Evolutionary conservation across 1,284 basidiomycete genomes (phyloP).

Genomic region (Spongispora temasekensis): DNA sequence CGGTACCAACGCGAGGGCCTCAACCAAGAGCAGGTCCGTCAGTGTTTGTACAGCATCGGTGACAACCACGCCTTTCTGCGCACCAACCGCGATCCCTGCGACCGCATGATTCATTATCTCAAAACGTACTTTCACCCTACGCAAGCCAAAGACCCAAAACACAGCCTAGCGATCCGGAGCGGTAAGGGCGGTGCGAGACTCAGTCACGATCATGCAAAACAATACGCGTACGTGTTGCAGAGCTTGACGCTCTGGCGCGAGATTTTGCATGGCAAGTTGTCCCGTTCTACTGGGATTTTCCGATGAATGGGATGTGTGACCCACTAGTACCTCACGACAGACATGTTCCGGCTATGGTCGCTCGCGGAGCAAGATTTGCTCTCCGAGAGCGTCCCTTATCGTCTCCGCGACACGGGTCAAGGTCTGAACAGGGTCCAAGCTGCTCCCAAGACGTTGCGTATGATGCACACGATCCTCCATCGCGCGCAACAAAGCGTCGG

Average conservation of each 20-base stretch:
- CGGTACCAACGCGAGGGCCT: constrained; percentile 61
- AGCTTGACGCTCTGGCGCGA: constrained; percentile 83
- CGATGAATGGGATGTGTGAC: too few relatives aligned
- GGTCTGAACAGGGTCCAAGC: constrained; percentile 82
- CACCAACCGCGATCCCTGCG: constrained; percentile 80
- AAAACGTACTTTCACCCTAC: constrained; percentile 76
- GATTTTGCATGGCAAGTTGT: constrained; percentile 67
- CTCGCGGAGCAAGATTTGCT: constrained; percentile 76
- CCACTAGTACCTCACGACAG: too few relatives aligned
- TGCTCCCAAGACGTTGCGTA: constrained; percentile 78
- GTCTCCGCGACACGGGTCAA: constrained; percentile 80
- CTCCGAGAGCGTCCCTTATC: constrained; percentile 70
- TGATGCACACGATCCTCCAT: constrained; percentile 82
- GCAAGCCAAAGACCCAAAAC: constrained; percentile 58
- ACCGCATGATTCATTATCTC: constrained; percentile 73
- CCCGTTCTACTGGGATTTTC: neutral
- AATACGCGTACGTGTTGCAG: constrained; percentile 80
- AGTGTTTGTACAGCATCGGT: constrained; percentile 81
- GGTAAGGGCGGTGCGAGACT: constrained; percentile 75
- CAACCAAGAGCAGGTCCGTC: constrained; percentile 62
- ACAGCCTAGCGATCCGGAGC: constrained; percentile 72
- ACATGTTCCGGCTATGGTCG: constrained; percentile 84
- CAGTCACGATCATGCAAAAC: constrained; percentile 79
- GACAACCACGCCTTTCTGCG: constrained; percentile 85
- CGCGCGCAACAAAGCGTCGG: constrained; percentile 78